Percentiles rank a stretch among this genome's conserved stretches.
Conservation (phyloP, 495 filamentous ascomycete species). For the Penicillium egyptiacum region DNA sequence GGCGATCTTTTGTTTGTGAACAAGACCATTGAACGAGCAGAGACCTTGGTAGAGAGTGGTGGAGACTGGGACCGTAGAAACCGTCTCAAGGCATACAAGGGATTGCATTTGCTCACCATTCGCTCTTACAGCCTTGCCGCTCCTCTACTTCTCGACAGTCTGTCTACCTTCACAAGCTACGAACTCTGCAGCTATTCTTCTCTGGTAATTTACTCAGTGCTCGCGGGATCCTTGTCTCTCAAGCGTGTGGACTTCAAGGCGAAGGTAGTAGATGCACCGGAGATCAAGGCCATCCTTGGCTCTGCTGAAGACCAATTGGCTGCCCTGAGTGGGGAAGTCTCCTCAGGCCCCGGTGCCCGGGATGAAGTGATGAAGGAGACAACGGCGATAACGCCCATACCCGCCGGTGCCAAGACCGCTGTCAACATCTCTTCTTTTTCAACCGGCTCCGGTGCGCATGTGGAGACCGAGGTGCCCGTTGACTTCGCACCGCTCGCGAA, state of each 20-base stretch:
- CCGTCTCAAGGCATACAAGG: conserved; percentile 96
- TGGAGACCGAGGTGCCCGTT: conserved; percentile 69
- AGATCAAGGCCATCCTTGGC: conserved; percentile 94
- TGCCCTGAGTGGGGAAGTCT: conserved; percentile 70
- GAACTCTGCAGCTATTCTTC: conserved; percentile 94
- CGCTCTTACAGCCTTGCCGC: conserved; percentile 88
- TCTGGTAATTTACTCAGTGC: conserved; percentile 91
- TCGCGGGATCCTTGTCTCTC: conserved; percentile 89
- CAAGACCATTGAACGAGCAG: conserved; percentile 89
- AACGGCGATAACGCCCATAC: conserved; percentile 51
- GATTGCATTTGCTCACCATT: conserved; percentile 85
- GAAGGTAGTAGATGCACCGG: conserved; percentile 95
- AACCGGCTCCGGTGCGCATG: conserved; percentile 62
- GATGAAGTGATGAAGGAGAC: conserved; percentile 80
- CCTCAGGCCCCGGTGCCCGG: conserved; percentile 72
- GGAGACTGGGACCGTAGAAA: conserved; percentile 99
- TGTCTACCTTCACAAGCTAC: conserved; percentile 98
- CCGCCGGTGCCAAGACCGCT: conserved; percentile 58
- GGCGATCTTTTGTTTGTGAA: conserved; percentile 86
- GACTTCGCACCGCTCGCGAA: conserved; percentile 82
- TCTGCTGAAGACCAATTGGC: conserved; percentile 82
- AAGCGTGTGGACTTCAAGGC: conserved; percentile 98
- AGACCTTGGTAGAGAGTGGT: conserved; percentile 85
- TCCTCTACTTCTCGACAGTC: conserved; percentile 88
- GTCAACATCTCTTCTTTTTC: conserved; percentile 85